Base-by-base conservation (phyloP, 2,329 filamentous ascomycete genomes). In the Orbilia ellipsospora region DNA sequence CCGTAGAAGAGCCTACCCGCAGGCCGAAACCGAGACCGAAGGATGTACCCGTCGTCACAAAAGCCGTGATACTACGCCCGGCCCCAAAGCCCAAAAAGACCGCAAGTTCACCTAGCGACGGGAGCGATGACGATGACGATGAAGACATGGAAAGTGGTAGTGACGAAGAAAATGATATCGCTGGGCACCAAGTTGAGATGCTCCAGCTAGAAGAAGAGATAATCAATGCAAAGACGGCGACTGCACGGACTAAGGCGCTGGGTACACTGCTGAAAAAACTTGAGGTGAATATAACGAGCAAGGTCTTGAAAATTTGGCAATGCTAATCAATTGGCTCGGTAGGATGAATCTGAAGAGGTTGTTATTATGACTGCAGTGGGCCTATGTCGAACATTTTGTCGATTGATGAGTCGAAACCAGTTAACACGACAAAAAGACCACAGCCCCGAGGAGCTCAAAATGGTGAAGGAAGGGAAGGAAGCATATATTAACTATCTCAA, bases 181-280 rank as follows among this genome's bases (percentile, higher is more conserved):
- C 66, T 16, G 28, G 42, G 10, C 42, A 40, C 15, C 87, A 90
- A 81, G 86, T 87, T 67, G 87, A 88, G 77, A 92, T 97, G 73
- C 83, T 94, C 50, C 84, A 88, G 64, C 87, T 97, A 65, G 94
- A 97, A 83, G 86, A 88, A 77, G 90, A 92, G 69, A 93, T 98
- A 66, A 83, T 93, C 77, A 90, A 95, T 82, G 96, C 93, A 92
- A 93, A 82, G 88, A 97, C 83, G 96, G 96, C 86, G 96, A 97
- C 85, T 93, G 96, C 81, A 94, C 98, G 80, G 87, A 88, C 6
- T 88, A 87, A 75, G 20, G 64, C 64, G 44, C 36, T 75, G 18
- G 16, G 31, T 40, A 16, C 45, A 10, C 84, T 98, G 44, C 85
- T 96, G 54, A 86, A 86, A 50, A 86, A 89, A 79, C 83, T 88